Percentiles rank a stretch among this genome's conserved stretches.
phyloP scores from a whole-genome alignment of 768 basidiomycete species.

The Hemileccinum impolitum region DNA sequence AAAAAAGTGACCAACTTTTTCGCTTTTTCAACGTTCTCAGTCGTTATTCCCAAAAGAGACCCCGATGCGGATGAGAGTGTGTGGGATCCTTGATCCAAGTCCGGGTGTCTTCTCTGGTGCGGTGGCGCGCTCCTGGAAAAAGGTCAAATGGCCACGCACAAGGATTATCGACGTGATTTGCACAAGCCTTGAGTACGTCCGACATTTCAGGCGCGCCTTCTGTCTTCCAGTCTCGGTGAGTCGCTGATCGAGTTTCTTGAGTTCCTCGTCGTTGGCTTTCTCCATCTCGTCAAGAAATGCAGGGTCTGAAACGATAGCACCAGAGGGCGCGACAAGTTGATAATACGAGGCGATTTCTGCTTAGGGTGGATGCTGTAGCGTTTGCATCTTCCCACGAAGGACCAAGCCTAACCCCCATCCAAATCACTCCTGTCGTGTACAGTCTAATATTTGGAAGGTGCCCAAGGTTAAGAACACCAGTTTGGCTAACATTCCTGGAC shows the following conservation, averaged over 20 bases:
- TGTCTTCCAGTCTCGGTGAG: slow-evolving; percentile 67
- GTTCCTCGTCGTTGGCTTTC: no score
- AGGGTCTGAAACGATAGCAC: slow-evolving; percentile 42
- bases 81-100: slow-evolving; percentile 84
- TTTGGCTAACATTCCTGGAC: no score
- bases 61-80: slow-evolving; percentile 84
- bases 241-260: no score
- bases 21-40: slow-evolving; percentile 69
- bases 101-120: slow-evolving; percentile 90
- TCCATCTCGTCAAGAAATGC: no score
- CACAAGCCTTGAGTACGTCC: slow-evolving; percentile 79
- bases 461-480: no score
- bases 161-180: no score
- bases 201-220: slow-evolving; percentile 93
- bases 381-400: no score
- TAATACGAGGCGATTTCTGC: slow-evolving; percentile 90
- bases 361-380: slow-evolving; percentile 1
- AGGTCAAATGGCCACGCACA: neutral
- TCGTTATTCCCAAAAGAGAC: slow-evolving; percentile 84
- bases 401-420: no score
- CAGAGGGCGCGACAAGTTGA: slow-evolving; percentile 50
- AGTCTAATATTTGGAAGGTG: no score
- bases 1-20: slow-evolving; percentile 55
- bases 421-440: no score
- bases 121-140: slow-evolving; percentile 66